Conservation (phyloP, 108 stramenopile genomes). For the Epithemia pelagica region DNA sequence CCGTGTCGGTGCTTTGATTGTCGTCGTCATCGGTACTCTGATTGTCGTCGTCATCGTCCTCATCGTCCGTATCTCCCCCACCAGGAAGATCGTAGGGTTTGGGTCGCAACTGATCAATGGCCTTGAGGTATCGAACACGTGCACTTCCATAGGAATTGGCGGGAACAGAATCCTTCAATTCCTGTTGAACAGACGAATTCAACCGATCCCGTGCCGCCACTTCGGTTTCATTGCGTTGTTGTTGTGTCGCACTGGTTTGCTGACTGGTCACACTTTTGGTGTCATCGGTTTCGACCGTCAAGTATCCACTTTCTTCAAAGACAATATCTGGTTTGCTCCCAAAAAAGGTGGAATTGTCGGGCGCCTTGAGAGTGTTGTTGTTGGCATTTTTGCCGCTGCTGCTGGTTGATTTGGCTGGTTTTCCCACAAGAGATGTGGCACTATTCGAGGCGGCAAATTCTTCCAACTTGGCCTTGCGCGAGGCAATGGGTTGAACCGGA, state of each 20-base stretch:
- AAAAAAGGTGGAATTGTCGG: not conserved
- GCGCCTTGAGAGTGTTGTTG: not conserved
- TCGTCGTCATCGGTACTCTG: no score
- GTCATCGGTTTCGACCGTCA: not conserved
- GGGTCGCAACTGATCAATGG: constrained; percentile 4
- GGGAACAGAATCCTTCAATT: not conserved
- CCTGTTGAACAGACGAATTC: not conserved
- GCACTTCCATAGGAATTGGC: not conserved
- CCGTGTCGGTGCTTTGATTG: not conserved
- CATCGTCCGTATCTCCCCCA: no score
- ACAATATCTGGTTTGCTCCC: not conserved
- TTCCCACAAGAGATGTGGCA: not conserved
- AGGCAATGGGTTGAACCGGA: not conserved
- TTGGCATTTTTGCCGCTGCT: not conserved
- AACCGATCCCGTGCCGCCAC: not conserved
- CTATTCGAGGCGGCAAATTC: not conserved
- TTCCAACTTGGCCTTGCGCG: not conserved
- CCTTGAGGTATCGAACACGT: not conserved
- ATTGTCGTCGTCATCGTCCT: no score
- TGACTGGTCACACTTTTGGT: not conserved
- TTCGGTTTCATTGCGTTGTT: not conserved
- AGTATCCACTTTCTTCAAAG: not conserved
- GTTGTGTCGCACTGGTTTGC: not conserved
- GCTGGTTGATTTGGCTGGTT: not conserved
- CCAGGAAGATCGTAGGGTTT: not conserved